A percentile compares a stretch with the other conserved stretches of the same genome.
Evolutionary conservation across 2,329 filamentous ascomycete species (phyloP).

Genomic region (Hypoxylon sp.): DNA sequence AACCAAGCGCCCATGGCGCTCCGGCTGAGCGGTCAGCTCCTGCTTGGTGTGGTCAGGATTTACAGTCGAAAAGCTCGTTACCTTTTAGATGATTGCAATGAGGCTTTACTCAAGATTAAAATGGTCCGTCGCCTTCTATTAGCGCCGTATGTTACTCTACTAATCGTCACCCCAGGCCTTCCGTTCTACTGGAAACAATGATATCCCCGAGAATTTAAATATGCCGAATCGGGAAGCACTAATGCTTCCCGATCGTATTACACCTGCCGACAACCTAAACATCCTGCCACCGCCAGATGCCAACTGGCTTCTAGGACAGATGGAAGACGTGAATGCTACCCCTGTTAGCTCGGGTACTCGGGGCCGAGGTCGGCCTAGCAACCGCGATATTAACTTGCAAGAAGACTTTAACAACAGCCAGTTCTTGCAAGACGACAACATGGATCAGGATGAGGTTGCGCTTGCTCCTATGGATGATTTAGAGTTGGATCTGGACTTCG

Average conservation of each 20-base stretch:
- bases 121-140: constrained; percentile 73
- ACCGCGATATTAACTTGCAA: constrained; percentile 77
- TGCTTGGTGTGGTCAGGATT: constrained; percentile 96
- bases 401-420: constrained; percentile 83
- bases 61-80: constrained; percentile 98
- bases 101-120: constrained; percentile 97
- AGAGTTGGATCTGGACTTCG: constrained; percentile 81
- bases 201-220: constrained; percentile 87
- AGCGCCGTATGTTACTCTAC: constrained; percentile 37
- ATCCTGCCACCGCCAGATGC: constrained; percentile 89
- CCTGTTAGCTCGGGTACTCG: constrained; percentile 71
- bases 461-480: constrained; percentile 75
- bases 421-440: constrained; percentile 78
- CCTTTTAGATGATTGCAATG: constrained; percentile 95
- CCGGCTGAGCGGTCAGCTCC: constrained; percentile 91
- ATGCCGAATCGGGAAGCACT: constrained; percentile 87
- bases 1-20: constrained; percentile 95
- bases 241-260: constrained; percentile 91
- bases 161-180: constrained; percentile 78
- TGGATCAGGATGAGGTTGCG: constrained; percentile 70
- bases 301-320: constrained; percentile 83
- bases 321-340: constrained; percentile 72
- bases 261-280: constrained; percentile 86
- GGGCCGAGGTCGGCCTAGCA: constrained; percentile 61
- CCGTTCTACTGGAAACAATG: constrained; percentile 93